A percentile compares a stretch with the other conserved stretches of the same genome.
phyloP scores from a whole-genome alignment of 352 stramenopile genomes.

The Globisporangium carolinianum region DNA sequence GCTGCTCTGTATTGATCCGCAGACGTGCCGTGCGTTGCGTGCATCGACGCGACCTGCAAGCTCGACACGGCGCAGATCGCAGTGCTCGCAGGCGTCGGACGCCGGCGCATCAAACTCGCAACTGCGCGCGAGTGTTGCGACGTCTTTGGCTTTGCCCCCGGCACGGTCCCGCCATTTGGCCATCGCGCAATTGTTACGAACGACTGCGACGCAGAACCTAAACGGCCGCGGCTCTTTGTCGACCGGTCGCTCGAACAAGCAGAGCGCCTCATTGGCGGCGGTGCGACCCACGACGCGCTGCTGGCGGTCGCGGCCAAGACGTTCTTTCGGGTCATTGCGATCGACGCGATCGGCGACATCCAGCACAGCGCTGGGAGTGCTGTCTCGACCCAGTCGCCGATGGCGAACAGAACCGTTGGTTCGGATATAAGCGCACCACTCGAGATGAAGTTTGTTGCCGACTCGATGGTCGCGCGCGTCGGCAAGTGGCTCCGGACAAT shows the following conservation, averaged over 20 bases:
- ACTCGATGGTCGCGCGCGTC: conserved; percentile 67
- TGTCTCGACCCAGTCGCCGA: neutral
- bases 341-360: conserved; percentile 38
- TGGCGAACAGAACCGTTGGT: neutral
- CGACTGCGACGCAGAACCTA: too few species aligned
- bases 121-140: conserved; percentile 49
- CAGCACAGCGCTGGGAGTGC: conserved; percentile 21
- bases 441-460: conserved; percentile 49
- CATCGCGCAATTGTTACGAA: conserved; percentile 14
- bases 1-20: neutral
- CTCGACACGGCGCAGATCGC: conserved; percentile 56
- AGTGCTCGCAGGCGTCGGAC: conserved; percentile 34
- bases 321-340: conserved; percentile 36
- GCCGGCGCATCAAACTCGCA: conserved; percentile 63
- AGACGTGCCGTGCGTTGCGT: conserved; percentile 52
- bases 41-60: conserved; percentile 54
- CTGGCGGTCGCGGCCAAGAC: conserved; percentile 31
- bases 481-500: conserved; percentile 70
- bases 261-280: conserved; percentile 36
- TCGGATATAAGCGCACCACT: neutral
- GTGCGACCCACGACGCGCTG: conserved; percentile 33
- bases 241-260: conserved; percentile 28
- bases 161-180: conserved; percentile 54
- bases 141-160: conserved; percentile 56
- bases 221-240: conserved; percentile 23